Evolutionary conservation across 805 yeast genomes (phyloP).

Genomic region (Saturnispora halmiae): DNA sequence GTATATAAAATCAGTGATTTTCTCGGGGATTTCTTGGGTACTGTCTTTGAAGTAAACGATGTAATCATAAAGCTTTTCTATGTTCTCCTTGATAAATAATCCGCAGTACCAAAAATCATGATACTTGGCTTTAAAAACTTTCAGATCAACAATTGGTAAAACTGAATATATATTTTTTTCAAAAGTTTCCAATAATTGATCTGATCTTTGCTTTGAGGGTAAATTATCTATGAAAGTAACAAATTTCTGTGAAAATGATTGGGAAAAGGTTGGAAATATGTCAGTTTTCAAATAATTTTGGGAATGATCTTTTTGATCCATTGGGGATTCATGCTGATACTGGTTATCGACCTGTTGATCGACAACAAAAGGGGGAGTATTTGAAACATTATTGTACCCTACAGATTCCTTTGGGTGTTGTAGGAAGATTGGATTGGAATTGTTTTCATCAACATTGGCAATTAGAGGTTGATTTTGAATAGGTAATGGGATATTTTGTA

Average conservation of each 20-base stretch:
- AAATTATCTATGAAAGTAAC: constrained; percentile 25
- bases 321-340: background rate
- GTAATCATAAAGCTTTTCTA: constrained; percentile 17
- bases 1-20: constrained; percentile 29
- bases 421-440: background rate
- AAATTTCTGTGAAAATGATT: constrained; percentile 20
- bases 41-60: constrained; percentile 9
- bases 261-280: constrained; percentile 7
- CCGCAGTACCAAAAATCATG: constrained; percentile 40
- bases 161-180: constrained; percentile 45
- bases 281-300: constrained; percentile 1
- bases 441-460: background rate
- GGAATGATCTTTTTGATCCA: background rate
- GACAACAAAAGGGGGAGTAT: background rate
- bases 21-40: constrained; percentile 12
- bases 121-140: constrained; percentile 34
- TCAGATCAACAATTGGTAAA: constrained; percentile 44
- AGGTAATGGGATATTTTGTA: background rate
- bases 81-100: constrained; percentile 17
- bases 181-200: constrained; percentile 39
- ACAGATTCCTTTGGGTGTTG: background rate
- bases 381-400: background rate
- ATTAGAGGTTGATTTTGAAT: background rate
- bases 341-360: too few relatives aligned
- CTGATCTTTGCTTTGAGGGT: constrained; percentile 42